Conservation (phyloP, 1,139 yeast genomes). For the Zygotorulaspora mrakii region DNA sequence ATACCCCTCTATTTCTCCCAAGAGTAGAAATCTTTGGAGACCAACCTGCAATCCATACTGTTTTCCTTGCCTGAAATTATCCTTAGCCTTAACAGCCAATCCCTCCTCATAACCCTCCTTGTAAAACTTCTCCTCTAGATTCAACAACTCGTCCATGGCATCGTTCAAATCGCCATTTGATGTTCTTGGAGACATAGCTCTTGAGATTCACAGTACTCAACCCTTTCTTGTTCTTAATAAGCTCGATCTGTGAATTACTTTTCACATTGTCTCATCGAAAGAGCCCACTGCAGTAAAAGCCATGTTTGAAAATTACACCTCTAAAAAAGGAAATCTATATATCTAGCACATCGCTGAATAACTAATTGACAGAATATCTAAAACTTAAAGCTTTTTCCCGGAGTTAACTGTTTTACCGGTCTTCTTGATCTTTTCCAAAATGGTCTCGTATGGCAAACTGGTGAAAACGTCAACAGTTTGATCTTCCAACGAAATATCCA, state of each 20-base stretch:
- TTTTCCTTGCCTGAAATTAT: conserved; percentile 67
- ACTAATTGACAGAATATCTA: not conserved
- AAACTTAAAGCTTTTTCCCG: conserved; percentile 48
- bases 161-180: conserved; percentile 5
- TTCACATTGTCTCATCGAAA: too few relatives aligned
- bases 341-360: not conserved
- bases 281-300: too few relatives aligned
- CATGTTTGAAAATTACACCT: too few relatives aligned
- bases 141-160: conserved; percentile 29
- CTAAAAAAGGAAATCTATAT: not conserved
- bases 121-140: conserved; percentile 45
- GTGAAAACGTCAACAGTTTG: conserved; percentile 83
- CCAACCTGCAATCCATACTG: conserved; percentile 80
- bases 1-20: conserved; percentile 63
- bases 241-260: too few relatives aligned
- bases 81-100: conserved; percentile 44
- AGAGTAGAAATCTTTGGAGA: conserved; percentile 59
- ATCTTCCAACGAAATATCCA: conserved; percentile 70
- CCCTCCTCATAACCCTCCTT: conserved; percentile 58
- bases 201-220: too few relatives aligned
- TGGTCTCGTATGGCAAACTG: conserved; percentile 64
- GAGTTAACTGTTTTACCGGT: conserved; percentile 82
- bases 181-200: too few relatives aligned
- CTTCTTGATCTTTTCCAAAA: conserved; percentile 73
- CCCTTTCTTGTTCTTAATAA: too few relatives aligned